Base-by-base conservation (phyloP, 2,329 filamentous ascomycete genomes). In the Anisogramma anomala region DNA sequence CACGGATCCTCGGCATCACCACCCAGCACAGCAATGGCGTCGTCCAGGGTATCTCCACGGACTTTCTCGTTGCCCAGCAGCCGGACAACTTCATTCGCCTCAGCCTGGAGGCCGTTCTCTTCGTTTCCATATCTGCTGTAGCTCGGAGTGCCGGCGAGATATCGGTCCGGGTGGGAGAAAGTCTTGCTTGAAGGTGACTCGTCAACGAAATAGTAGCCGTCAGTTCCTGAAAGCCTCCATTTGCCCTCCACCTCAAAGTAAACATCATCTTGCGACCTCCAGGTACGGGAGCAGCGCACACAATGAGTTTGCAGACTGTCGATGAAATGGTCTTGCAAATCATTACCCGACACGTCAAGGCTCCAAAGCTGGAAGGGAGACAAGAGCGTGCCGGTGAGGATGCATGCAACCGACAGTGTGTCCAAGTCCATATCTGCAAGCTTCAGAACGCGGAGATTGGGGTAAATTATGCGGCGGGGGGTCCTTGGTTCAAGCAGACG, bases 301-400 rank as follows among this genome's bases (percentile, higher is more conserved):
- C 59, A 64, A 14, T 49, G 47, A 5, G 53, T 32, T 5, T 54
- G 45, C 11, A 68, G 46, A 3, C 36, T 27, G 6, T 59, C 51
- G 9, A 75, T 50, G 3, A 58, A 49, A 2, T 27, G 49, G 49
- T 78, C 73, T 0, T 65, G 68, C 8, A 79, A 51, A 9, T 60
- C 62, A 48, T 79, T 80, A 5, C 63, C 39, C 27, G 63, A 60
- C 1, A 79, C 36, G 46, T 79, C 73, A 4, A 79, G 52, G 49
- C 74, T 75, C 74, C 74, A 79, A 9, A 79, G 53, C 20, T 61
- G 65, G 9, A 44, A 23, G 22, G 22, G 22, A 23, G 22, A 9
- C 9, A 52, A 48, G 51, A 71, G 50, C 30, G 66, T 47, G 3
- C 53, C 30, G 0, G 56, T 41, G 2, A 62, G 50, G 30, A 66